Evolutionary conservation across 1,284 basidiomycete genomes (phyloP), one percentile per base, ranked within the genome.

Genomic region (Cryptococcus sp.): DNA sequence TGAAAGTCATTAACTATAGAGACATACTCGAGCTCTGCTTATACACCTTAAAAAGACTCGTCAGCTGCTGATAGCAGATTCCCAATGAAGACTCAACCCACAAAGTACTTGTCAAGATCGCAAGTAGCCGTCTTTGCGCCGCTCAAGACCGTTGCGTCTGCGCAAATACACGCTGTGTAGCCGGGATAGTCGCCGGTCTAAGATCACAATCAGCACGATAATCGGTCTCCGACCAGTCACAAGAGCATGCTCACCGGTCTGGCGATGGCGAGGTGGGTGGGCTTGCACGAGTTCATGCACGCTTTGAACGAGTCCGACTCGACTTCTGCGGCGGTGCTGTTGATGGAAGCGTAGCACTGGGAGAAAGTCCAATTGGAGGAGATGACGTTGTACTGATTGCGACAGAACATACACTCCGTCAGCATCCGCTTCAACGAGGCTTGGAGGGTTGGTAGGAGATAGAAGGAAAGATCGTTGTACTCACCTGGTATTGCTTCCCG

Each of bases 251-350:
- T 58, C 11, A 58, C 56, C 3, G 57, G 57, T 42, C 47, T 42
- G 10, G 57, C 57, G 25, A 59, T 59, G 35, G 57, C 57, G 3
- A 59, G 19, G n/a, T 53, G 38, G 19, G 53, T 27, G 39, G 57
- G 25, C 7, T 27, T 42, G 49, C 57, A 59, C n/a, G 47, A 40
- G 31, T 54, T 48, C 47, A 59, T 53, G 45, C 57, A 59, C 7
- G 57, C 57, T 22, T 54, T 59, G 57, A 59, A 59, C 11, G 57
- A 59, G 23, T 59, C 57, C 17, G 52, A 54, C 20, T 11, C 22
- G 42, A 45, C 42, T 22, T 51, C 47, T 10, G 38, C 53, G 19
- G 49, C 35, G n/a, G 41, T 47, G 42, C 46, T 54, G 25, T 53
- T 46, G 38, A 41, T 53, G 38, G 16, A 44, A 44, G 39, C 27